These are phyloP conservation scores for Solanum chacoense DNA, from an alignment of 305 asterid species.

Conservation along the genomic window DNA sequence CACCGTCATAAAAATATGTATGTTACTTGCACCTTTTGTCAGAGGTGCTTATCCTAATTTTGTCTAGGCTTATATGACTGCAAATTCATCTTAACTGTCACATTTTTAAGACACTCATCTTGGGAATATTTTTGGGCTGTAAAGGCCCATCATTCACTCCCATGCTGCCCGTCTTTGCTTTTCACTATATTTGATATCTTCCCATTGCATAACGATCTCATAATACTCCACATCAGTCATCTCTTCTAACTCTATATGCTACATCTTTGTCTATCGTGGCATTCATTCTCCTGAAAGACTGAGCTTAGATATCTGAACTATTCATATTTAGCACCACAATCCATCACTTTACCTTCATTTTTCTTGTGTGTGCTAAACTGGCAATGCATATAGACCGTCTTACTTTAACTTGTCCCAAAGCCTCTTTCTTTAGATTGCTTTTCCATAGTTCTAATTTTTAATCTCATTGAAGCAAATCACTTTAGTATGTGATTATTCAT, in stretches of 20 bases:
- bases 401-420: not conserved
- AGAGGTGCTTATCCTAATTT: not conserved
- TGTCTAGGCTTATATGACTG: not conserved
- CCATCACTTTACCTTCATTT: not conserved
- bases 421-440: not conserved
- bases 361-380: not conserved
- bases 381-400: not conserved
- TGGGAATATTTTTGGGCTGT: not conserved
- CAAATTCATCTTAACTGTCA: not conserved
- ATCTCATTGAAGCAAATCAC: not conserved
- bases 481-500: not conserved
- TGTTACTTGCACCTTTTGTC: not conserved
- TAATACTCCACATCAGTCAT: not conserved
- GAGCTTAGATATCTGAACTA: not conserved
- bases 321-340: not conserved
- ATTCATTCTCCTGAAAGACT: not conserved
- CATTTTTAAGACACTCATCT: not conserved
- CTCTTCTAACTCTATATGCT: not conserved
- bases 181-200: not conserved
- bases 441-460: not conserved
- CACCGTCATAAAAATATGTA: not conserved
- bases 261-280: not conserved
- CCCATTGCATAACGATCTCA: not conserved
- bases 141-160: not conserved
- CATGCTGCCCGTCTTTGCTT: not conserved